Evolutionary conservation across 2,329 filamentous ascomycete genomes (phyloP).

Genomic region (Colletotrichum cordylinicola): DNA sequence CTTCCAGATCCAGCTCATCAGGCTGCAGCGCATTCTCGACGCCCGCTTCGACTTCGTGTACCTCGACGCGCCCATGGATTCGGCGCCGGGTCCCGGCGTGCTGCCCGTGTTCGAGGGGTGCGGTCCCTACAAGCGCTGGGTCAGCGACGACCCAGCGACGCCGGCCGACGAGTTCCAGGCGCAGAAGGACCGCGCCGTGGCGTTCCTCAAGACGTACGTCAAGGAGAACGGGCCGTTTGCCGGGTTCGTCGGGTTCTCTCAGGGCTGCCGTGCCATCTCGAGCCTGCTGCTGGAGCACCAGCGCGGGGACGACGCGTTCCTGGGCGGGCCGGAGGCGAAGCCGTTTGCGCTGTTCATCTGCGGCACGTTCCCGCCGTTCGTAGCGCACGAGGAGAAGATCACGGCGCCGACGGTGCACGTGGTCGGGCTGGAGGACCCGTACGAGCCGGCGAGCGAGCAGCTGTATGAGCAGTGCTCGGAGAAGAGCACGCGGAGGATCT

Average conservation of each 20-base stretch:
- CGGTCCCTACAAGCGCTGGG: constrained; percentile 14
- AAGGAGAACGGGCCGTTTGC: constrained; percentile 16
- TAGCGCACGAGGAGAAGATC: constrained; percentile 1
- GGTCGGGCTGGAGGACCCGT: constrained; percentile 11
- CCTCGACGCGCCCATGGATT: constrained; percentile 13
- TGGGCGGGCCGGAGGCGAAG: neutral
- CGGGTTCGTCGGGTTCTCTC: constrained; percentile 14
- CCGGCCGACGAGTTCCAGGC: constrained; percentile 1
- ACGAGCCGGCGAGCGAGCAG: constrained; percentile 2
- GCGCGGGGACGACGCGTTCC: neutral
- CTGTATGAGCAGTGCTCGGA: neutral
- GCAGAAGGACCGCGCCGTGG: constrained; percentile 7
- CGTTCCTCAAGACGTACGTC: constrained; percentile 5
- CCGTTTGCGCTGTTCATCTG: constrained; percentile 14
- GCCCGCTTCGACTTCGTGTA: constrained; percentile 9
- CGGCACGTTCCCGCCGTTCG: constrained; percentile 15
- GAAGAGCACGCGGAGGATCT: neutral
- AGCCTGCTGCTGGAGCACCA: constrained; percentile 17
- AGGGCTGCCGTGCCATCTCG: constrained; percentile 9
- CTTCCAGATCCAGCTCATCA: constrained; percentile 14
- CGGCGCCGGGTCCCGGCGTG: constrained; percentile 6
- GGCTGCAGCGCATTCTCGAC: neutral
- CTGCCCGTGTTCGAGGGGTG: constrained; percentile 15
- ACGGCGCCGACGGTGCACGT: constrained; percentile 5
- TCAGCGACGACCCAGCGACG: constrained; percentile 12